Base-by-base conservation (phyloP, 2,329 filamentous ascomycete genomes). In the Xylaria sp. region DNA sequence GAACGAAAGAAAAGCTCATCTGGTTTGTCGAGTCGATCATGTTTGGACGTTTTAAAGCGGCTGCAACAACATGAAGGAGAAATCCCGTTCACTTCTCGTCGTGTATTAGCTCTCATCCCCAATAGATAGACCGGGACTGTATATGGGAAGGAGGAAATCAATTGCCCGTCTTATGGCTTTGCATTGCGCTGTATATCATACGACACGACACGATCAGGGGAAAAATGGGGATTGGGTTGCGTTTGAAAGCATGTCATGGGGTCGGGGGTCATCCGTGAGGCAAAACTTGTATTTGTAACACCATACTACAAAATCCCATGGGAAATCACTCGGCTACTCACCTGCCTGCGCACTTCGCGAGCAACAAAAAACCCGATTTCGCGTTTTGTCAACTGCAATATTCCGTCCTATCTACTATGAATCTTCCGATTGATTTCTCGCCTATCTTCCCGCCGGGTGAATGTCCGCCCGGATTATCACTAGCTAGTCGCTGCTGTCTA, bases 251-350 rank as follows among this genome's bases (percentile, higher is more conserved):
- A 38, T 54, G 13, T 11, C 8, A 31, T 11, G 43, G 29, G 25
- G 37, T 27, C 27, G 25, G 29, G 15, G 40, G 35, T 25, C 25
- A 17, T 41, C 31, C 23, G 27, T 8, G 11, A 15, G 17, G 25
- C 29, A 52, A 9, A 10, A 19, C 25, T 27, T 56, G 58, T 52
- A 57, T 15, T 57, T 52, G 52, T 57, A 61, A 21, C 37, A 15
- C 15, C 4, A 4, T n/a, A 13, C 37, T 5, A 6, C 37, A 4
- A 6, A 15, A 37, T 51, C 21, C 35, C 11, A n/a, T n/a, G n/a
- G n/a, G n/a, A n/a, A n/a, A n/a, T n/a, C n/a, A n/a, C n/a, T n/a
- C n/a, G n/a, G n/a, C n/a, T n/a, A n/a, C n/a, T n/a, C n/a, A n/a
- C n/a, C n/a, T n/a, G n/a, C n/a, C n/a, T n/a, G n/a, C n/a, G n/a